phyloP scores from a whole-genome alignment of 23 red algal genomes.

The Gracilaria domingensis region DNA sequence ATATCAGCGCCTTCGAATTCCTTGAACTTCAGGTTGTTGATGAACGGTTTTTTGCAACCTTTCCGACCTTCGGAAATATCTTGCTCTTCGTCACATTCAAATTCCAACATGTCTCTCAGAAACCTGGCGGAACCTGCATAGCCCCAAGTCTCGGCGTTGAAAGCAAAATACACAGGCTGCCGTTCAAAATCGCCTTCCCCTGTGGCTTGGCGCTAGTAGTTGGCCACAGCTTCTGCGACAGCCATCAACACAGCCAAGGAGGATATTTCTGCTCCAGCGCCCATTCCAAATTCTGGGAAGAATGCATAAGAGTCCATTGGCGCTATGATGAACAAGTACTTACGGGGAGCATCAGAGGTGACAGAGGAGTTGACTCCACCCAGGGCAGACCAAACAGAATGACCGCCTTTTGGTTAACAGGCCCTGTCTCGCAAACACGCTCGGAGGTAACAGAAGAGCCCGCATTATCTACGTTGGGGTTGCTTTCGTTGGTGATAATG shows the following conservation, averaged over 20 bases:
- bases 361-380: slow-evolving; percentile 6
- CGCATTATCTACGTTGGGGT: too few species aligned
- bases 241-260: slow-evolving; percentile 69
- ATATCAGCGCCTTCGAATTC: too few species aligned
- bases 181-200: slow-evolving; percentile 7
- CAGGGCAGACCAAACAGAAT: slow-evolving; percentile 70
- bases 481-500: background rate
- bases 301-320: slow-evolving; percentile 80
- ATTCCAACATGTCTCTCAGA: slow-evolving; percentile 68
- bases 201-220: slow-evolving; percentile 2
- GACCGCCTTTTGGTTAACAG: slow-evolving; percentile 66
- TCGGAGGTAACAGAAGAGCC: slow-evolving; percentile 28
- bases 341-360: too few species aligned
- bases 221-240: slow-evolving; percentile 53
- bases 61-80: background rate
- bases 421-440: slow-evolving; percentile 59
- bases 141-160: slow-evolving; percentile 67
- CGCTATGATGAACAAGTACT: slow-evolving; percentile 58
- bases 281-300: slow-evolving; percentile 55
- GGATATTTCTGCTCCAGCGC: too few species aligned
- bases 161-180: too few species aligned
- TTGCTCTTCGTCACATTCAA: slow-evolving; percentile 50
- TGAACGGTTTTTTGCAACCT: slow-evolving; percentile 59
- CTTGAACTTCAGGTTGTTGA: too few species aligned
- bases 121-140: slow-evolving; percentile 71